Evolutionary conservation across 768 basidiomycete species (phyloP).

Genomic region (Cystobasidium onofrii): DNA sequence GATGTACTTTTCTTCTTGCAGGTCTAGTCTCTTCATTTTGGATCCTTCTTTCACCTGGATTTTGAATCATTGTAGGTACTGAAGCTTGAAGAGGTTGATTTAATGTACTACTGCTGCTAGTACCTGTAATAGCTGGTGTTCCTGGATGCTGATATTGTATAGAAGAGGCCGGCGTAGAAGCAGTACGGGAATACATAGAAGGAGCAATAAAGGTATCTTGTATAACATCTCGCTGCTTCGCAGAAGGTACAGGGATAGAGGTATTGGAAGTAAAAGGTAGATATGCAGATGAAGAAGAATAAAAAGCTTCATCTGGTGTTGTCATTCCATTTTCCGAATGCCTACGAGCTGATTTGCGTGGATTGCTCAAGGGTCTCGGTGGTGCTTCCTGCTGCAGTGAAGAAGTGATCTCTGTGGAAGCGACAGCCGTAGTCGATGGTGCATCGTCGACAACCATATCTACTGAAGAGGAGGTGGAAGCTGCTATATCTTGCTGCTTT

Average conservation of each 20-base stretch:
- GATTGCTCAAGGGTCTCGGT: neutral
- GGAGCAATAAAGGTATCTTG: neutral
- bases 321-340: constrained; percentile 4
- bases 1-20: constrained; percentile 21
- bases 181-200: neutral
- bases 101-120: neutral
- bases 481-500: too few relatives aligned
- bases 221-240: neutral
- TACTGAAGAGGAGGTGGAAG: too few relatives aligned
- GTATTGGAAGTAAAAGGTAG: neutral
- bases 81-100: too few relatives aligned
- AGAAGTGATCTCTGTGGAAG: neutral
- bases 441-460: neutral
- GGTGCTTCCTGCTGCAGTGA: neutral
- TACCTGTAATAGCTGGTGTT: neutral
- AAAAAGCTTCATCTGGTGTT: neutral
- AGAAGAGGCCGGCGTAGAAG: neutral
- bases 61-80: neutral
- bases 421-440: neutral
- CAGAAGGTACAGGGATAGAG: neutral
- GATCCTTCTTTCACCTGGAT: neutral
- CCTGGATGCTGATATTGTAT: neutral
- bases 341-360: neutral
- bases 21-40: constrained; percentile 10
- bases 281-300: neutral